Evolutionary conservation across 345 rosid species (phyloP).

Genomic region (Ceriops decandra): DNA sequence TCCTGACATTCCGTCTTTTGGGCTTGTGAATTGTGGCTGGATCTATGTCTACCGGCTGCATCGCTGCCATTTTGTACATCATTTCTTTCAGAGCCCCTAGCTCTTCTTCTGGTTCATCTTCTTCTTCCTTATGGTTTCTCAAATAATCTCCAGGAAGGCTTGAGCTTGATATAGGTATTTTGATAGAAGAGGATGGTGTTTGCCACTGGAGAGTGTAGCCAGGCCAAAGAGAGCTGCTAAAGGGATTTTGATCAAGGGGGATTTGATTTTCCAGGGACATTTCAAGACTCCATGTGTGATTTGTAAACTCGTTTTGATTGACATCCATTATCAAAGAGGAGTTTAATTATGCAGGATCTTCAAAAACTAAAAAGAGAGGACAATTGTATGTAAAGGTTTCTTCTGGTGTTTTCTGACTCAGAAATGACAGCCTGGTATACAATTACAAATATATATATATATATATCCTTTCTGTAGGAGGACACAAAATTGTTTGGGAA

Average conservation of each 20-base stretch:
- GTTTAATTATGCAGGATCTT: conserved; percentile 5
- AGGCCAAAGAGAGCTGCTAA: conserved; percentile 29
- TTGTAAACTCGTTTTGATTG: conserved; percentile 46
- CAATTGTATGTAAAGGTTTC: conserved; percentile 15
- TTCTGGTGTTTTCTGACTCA: conserved; percentile 15
- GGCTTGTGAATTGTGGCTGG: conserved; percentile 76
- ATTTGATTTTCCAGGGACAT: conserved; percentile 46
- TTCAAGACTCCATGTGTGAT: conserved; percentile 43
- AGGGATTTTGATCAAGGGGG: conserved; percentile 26
- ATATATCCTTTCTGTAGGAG: conserved; percentile 11
- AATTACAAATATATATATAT: too few relatives aligned
- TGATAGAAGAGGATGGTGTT: conserved; percentile 23
- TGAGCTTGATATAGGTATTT: conserved; percentile 14
- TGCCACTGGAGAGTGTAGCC: conserved; percentile 20
- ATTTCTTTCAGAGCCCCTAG: conserved; percentile 90
- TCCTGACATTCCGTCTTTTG: conserved; percentile 74
- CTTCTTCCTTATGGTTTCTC: conserved; percentile 20
- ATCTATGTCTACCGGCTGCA: conserved; percentile 95
- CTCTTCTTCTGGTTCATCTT: conserved; percentile 69
- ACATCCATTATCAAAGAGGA: conserved; percentile 43
- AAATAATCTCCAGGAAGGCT: conserved; percentile 18
- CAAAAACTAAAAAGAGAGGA: conserved; percentile 4
- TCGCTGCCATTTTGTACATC: conserved; percentile 92
- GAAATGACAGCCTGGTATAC: not conserved
- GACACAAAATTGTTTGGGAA: conserved; percentile 41